Evolutionary conservation across 2,329 filamentous ascomycete species (phyloP), one percentile per base, ranked within the genome.

Genomic region (Apiospora marii): DNA sequence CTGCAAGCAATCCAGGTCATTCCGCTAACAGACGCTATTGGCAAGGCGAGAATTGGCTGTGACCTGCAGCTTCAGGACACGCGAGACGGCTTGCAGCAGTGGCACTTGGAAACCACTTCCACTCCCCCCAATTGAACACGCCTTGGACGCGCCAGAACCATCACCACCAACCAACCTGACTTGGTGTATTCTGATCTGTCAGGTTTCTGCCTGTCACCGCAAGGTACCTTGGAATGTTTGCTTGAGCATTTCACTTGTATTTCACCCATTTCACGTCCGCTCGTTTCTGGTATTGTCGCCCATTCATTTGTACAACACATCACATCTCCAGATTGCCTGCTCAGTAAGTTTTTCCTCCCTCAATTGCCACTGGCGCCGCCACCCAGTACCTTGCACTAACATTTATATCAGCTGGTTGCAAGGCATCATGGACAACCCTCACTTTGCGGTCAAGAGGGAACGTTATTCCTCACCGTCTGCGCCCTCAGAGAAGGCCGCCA

Each of bases 11-110:
- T 61, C 48, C 68, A n/a, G 4, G 14, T 3, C 12, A 13, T 53
- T 34, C 34, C 30, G 43, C 71, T 77, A 76, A 73, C 76, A 77
- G 53, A 30, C 1, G 22, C 68, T 72, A 77, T 70, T 27, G 71
- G 44, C 4, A n/a, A 41, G 34, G 19, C 58, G 58, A 64, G 34
- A 34, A 64, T 30, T n/a, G 34, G 8, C 58, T 12, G 19, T 19
- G n/a, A 24, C 58, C 19, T n/a, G 58, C 34, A 41, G 30, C 19
- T 37, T 64, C 34, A 34, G 13, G 58, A 3, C 27, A 41, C 30
- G 37, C 19, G 58, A 41, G 30, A n/a, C 22, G 34, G 58, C 58
- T 64, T 64, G 58, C 58, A 41, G 58, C 34, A 64, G 58, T 64
- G 58, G 58, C 58, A 41, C 22, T 64, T n/a, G 10, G 58, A 64